These are phyloP conservation scores for Trichosporon sp. DNA, from an alignment of 1,284 basidiomycete genomes.

Conservation along the genomic window DNA sequence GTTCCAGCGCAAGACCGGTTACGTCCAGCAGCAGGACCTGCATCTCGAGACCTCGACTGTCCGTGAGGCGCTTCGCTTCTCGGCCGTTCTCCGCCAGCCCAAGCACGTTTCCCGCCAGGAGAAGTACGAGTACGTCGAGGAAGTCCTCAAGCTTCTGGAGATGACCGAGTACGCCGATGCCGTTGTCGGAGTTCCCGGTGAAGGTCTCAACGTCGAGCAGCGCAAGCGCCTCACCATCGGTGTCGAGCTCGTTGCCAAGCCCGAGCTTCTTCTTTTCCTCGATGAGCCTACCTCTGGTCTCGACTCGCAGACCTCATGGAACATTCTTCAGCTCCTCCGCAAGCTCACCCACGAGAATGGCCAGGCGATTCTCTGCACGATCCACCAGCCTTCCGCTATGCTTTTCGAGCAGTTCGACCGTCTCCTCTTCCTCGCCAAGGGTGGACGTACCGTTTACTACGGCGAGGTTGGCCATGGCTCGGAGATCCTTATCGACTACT, in stretches of 20 bases:
- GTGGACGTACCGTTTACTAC: constrained; percentile 42
- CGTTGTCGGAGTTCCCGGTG: constrained; percentile 47
- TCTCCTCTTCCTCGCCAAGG: constrained; percentile 44
- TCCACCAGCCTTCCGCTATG: constrained; percentile 49
- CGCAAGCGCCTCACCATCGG: constrained; percentile 56
- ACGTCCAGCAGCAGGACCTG: constrained; percentile 76
- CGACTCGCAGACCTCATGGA: constrained; percentile 26
- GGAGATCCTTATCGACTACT: constrained; percentile 43
- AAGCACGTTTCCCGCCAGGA: constrained; percentile 54
- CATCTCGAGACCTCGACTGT: constrained; percentile 69
- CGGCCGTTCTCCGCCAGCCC: constrained; percentile 75
- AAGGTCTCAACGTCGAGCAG: constrained; percentile 48
- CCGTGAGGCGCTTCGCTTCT: constrained; percentile 76
- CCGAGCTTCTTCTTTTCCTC: constrained; percentile 46
- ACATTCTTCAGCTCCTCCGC: constrained; percentile 26
- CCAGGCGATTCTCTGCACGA: constrained; percentile 60
- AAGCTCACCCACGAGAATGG: constrained; percentile 55
- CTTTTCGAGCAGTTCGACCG: constrained; percentile 47
- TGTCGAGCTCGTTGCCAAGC: constrained; percentile 59
- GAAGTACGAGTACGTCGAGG: constrained; percentile 53
- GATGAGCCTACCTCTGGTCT: constrained; percentile 49
- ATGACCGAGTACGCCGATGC: constrained; percentile 26
- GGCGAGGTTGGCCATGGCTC: constrained; percentile 38
- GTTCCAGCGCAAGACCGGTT: constrained; percentile 61
- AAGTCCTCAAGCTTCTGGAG: constrained; percentile 27